Conservation (phyloP, 2,329 filamentous ascomycete genomes). For the Nannizzia gypsea region DNA sequence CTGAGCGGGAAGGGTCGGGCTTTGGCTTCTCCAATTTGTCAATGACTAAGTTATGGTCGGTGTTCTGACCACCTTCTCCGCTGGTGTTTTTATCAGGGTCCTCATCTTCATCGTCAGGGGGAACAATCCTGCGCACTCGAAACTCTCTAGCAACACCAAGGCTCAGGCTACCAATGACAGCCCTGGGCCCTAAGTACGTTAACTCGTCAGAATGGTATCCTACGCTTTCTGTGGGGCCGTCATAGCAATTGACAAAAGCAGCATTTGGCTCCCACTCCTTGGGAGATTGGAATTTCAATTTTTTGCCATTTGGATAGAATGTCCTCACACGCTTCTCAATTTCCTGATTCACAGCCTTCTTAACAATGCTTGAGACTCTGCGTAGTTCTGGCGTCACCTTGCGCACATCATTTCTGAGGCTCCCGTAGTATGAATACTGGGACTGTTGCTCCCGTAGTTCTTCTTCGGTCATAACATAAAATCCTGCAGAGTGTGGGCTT, state of each 20-base stretch:
- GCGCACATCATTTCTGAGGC: constrained; percentile 61
- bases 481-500: constrained; percentile 70
- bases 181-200: constrained; percentile 79
- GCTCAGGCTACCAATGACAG: constrained; percentile 80
- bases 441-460: constrained; percentile 59
- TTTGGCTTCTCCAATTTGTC: constrained; percentile 8
- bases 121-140: constrained; percentile 64
- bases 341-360: constrained; percentile 63
- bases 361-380: constrained; percentile 56
- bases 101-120: constrained; percentile 35
- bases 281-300: constrained; percentile 66
- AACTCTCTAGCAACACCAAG: constrained; percentile 91
- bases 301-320: constrained; percentile 56
- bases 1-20: constrained; percentile 30
- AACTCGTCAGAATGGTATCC: constrained; percentile 90
- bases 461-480: constrained; percentile 66
- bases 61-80: constrained; percentile 20
- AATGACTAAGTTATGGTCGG: constrained; percentile 13
- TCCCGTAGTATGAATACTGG: constrained; percentile 79
- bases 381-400: constrained; percentile 63
- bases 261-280: constrained; percentile 71
- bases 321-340: constrained; percentile 58
- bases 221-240: constrained; percentile 66
- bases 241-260: constrained; percentile 90
- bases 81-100: constrained; percentile 32